Evolutionary conservation across 2,329 filamentous ascomycete species (phyloP).

Genomic region (Pestalotiopsis sp.): DNA sequence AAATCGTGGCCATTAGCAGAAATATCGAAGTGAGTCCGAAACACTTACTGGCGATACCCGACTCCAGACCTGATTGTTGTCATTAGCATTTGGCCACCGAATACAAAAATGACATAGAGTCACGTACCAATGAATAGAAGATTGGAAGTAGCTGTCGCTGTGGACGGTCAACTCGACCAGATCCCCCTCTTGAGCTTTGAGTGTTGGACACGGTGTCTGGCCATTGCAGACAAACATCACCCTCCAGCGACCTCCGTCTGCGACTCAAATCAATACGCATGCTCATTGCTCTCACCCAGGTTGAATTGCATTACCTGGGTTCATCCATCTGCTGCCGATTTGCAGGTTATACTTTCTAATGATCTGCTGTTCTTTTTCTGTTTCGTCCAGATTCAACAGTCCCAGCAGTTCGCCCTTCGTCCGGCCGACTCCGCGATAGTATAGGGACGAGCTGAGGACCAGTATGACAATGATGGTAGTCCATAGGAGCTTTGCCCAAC

Average conservation of each 20-base stretch:
- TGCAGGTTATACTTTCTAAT: constrained; percentile 5
- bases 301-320: neutral
- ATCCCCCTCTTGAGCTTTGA: constrained; percentile 21
- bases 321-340: constrained; percentile 15
- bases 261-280: neutral
- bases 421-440: neutral
- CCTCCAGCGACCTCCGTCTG: constrained; percentile 21
- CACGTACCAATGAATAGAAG: constrained; percentile 21
- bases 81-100: neutral
- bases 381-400: neutral
- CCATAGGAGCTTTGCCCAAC: neutral
- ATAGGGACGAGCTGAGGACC: neutral
- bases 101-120: neutral
- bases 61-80: neutral
- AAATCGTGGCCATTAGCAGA: neutral
- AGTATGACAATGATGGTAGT: neutral
- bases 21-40: neutral
- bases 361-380: neutral
- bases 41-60: neutral
- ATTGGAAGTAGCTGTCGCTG: constrained; percentile 19
- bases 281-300: too few species aligned
- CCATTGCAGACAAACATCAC: constrained; percentile 21
- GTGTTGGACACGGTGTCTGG: constrained; percentile 18
- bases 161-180: constrained; percentile 19
- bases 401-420: neutral